Conservation (phyloP, 495 filamentous ascomycete genomes). For the Xylaria curta region DNA sequence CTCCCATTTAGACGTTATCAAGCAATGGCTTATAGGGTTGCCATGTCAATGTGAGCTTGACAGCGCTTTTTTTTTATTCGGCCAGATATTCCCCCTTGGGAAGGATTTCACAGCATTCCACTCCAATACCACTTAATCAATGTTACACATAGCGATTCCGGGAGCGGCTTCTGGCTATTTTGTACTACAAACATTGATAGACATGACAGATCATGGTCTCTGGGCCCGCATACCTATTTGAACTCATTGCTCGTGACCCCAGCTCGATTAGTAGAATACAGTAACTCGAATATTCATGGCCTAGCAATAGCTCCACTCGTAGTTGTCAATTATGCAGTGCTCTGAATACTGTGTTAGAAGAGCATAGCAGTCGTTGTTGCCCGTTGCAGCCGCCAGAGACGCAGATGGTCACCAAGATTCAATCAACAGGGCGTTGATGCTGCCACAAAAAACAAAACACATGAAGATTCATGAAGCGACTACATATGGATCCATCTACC, state of each 20-base stretch:
- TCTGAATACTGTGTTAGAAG: neutral
- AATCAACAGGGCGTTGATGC: neutral
- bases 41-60: conserved; percentile 1
- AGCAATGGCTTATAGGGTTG: neutral
- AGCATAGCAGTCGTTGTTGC: neutral
- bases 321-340: neutral
- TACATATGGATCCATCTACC: conserved; percentile 13
- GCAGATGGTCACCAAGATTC: neutral
- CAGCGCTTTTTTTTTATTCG: neutral
- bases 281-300: neutral
- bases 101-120: conserved; percentile 3
- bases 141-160: conserved; percentile 11
- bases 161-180: conserved; percentile 15
- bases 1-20: neutral
- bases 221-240: neutral
- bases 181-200: conserved; percentile 23
- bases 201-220: conserved; percentile 11
- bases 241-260: neutral
- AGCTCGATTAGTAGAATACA: neutral
- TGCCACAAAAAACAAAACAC: conserved; percentile 6
- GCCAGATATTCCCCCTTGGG: neutral
- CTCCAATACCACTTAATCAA: conserved; percentile 12
- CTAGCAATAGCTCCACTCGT: neutral
- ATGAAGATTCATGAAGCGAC: neutral
- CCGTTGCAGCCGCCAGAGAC: neutral